Evolutionary conservation across 2,329 filamentous ascomycete genomes (phyloP).

Genomic region (Bipolaris bicolor): DNA sequence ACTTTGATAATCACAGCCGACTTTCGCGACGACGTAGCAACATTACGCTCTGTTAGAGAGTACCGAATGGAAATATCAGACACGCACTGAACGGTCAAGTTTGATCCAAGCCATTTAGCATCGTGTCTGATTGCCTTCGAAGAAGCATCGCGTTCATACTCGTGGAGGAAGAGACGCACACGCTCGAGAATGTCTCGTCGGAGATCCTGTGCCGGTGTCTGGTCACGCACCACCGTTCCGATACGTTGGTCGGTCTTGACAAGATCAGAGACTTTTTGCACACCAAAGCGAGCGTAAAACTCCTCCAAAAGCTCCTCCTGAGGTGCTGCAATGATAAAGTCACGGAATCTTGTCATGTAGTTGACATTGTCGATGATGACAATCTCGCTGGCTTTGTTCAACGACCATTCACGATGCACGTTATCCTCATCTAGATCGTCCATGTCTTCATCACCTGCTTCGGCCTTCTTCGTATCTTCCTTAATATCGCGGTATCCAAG

Average conservation of each 20-base stretch:
- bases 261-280: conserved; percentile 74
- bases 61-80: conserved; percentile 77
- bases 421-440: conserved; percentile 55
- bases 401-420: conserved; percentile 73
- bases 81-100: conserved; percentile 78
- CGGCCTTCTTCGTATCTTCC: conserved; percentile 60
- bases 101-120: conserved; percentile 86
- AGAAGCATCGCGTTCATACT: conserved; percentile 70
- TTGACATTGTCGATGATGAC: conserved; percentile 60
- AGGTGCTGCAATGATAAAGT: conserved; percentile 81
- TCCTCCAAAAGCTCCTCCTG: conserved; percentile 86
- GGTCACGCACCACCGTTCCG: conserved; percentile 69
- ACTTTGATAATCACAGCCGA: conserved; percentile 76
- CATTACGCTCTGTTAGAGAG: conserved; percentile 72
- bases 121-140: conserved; percentile 76
- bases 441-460: conserved; percentile 48
- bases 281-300: conserved; percentile 83
- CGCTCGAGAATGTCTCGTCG: conserved; percentile 85
- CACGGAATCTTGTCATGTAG: conserved; percentile 83
- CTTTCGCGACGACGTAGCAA: conserved; percentile 55
- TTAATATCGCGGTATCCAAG: conserved; percentile 77
- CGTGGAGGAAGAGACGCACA: conserved; percentile 87
- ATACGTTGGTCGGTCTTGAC: conserved; percentile 80
- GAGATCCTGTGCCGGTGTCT: conserved; percentile 70
- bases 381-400: conserved; percentile 78